phyloP scores from a whole-genome alignment of 192 early-diverging fungal species.

The Backusella parvicylindrica region DNA sequence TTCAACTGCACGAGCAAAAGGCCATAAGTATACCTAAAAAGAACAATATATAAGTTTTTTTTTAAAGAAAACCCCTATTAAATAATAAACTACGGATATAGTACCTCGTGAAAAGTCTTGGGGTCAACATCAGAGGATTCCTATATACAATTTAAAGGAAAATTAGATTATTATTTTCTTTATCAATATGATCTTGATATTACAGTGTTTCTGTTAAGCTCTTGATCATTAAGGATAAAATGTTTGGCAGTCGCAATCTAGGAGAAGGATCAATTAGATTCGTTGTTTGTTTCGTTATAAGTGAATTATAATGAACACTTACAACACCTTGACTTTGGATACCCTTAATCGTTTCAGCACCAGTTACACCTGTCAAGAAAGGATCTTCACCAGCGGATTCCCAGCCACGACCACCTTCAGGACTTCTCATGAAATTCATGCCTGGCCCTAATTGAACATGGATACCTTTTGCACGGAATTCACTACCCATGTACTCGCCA shows the following conservation, averaged over 20 bases:
- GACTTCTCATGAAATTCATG: slow-evolving; percentile 15
- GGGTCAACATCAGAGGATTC: slow-evolving; percentile 47
- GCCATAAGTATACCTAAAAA: slow-evolving; percentile 47
- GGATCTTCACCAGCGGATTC: slow-evolving; percentile 34
- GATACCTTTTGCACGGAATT: slow-evolving; percentile 52
- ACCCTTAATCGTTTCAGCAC: slow-evolving; percentile 18
- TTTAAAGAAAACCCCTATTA: slow-evolving; percentile 18
- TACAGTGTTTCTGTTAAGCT: slow-evolving; percentile 17
- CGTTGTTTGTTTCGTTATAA: not conserved
- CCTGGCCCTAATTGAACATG: slow-evolving; percentile 51
- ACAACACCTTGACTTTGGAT: slow-evolving; percentile 30
- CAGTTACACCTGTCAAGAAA: slow-evolving; percentile 17
- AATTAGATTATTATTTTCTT: not conserved
- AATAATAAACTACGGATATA: too few relatives aligned
- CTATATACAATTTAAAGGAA: not conserved
- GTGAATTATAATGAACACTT: not conserved
- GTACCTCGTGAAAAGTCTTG: slow-evolving; percentile 54
- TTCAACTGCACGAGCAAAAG: slow-evolving; percentile 53
- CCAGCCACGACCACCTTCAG: slow-evolving; percentile 20
- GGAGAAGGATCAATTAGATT: not conserved
- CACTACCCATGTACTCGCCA: slow-evolving; percentile 49
- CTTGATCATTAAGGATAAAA: slow-evolving; percentile 31
- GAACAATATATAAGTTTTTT: slow-evolving; percentile 47
- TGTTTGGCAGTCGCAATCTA: slow-evolving; percentile 34
- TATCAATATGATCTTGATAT: not conserved